Evolutionary conservation across 805 yeast genomes (phyloP).

Genomic region (Metschnikowia lunata): DNA sequence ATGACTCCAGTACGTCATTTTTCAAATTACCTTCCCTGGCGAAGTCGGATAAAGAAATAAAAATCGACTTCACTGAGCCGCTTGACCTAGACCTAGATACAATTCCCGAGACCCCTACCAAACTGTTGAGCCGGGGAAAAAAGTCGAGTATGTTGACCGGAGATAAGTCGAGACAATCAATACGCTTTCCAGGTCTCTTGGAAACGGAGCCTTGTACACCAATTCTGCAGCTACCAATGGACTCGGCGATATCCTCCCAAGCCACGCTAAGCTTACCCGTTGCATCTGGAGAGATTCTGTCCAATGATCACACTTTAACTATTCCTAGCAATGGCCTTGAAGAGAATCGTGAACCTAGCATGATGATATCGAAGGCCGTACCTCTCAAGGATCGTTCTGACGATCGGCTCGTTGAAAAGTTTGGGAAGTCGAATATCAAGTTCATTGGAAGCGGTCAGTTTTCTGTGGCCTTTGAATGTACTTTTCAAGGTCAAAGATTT

Average conservation of each 20-base stretch:
- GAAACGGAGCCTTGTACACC: constrained; percentile 18
- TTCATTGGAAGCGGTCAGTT: constrained; percentile 84
- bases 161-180: constrained; percentile 1
- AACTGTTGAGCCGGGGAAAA: constrained; percentile 17
- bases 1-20: constrained; percentile 32
- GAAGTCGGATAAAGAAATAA: constrained; percentile 16
- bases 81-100: constrained; percentile 13
- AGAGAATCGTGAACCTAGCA: constrained; percentile 4
- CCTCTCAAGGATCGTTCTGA: constrained; percentile 24
- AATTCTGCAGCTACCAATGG: constrained; percentile 16
- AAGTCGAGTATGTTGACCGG: constrained; percentile 6
- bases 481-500: constrained; percentile 60
- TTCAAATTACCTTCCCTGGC: constrained; percentile 25
- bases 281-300: constrained; percentile 6
- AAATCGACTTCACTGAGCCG: constrained; percentile 18
- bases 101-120: constrained; percentile 40
- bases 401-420: constrained; percentile 43
- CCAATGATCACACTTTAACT: constrained; percentile 12
- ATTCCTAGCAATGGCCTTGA: constrained; percentile 1
- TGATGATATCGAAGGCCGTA: background rate
- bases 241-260: constrained; percentile 21
- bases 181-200: background rate
- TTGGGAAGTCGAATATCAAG: constrained; percentile 55
- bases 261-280: constrained; percentile 17
- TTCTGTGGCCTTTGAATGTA: constrained; percentile 80